Evolutionary conservation across 176 grass and related monocot genomes (phyloP), one percentile per base, ranked within the genome.

Genomic region (Otatea glauca): DNA sequence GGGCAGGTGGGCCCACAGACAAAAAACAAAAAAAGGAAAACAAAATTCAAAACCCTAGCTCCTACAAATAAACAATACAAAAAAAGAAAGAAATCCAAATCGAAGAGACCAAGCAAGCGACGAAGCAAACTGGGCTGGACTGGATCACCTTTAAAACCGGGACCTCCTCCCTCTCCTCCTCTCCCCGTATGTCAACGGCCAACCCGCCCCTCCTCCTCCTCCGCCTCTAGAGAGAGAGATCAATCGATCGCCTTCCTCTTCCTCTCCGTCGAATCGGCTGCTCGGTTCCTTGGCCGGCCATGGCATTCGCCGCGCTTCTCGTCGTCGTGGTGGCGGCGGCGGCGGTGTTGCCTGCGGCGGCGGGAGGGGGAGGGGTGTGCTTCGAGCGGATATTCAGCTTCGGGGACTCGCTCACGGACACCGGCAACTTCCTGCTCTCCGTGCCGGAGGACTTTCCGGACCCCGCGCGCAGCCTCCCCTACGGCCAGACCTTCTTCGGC

Each of bases 391-490:
- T 97, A 83, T 97, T 97, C 88, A 75, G 85, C 65, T 94, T 97
- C 77, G 94, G 89, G 25, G 92, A 97, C 89, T 97, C 94, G 49
- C 92, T 97, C 58, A 90, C 90, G 44, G 94, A 97, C 76, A 97
- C 94, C 18, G 94, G 94, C 2, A 97, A 97, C 88, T 94, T 92
- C 84, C 67, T 90, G 14, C 90, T 72, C 16, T 97, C 90, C 63
- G 86, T 92, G 45, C 77, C 82, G 21, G 92, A 85, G 4, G 83
- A 81, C 64, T 88, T 88, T 75, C 79, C 88, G 14, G 90, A 94
- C 74, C 90, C 95, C 25, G 89, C 90, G 7, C 88, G 88, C 20
- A 82, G 56, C 45, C 88, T 89, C 48, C 95, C 95, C 14, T 97
- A 93, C 72, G 95, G 95, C 12, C 84, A 87, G 86, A 97, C 90